Base-by-base conservation (phyloP, 192 early-diverging fungal species). In the Coemansia sp. region DNA sequence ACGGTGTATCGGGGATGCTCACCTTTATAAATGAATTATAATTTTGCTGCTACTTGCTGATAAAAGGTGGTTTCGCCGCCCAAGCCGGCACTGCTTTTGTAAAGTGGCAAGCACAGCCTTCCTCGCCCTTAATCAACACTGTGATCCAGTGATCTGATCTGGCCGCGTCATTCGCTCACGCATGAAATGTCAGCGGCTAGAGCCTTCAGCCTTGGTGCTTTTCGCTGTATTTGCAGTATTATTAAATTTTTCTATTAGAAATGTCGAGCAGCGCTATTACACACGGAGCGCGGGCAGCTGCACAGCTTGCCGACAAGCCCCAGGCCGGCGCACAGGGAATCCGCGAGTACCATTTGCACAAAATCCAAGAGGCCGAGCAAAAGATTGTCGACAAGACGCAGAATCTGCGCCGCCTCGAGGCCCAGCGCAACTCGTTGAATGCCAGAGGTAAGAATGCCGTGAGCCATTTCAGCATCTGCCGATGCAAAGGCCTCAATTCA, bases 371-470 rank as follows among this genome's bases (percentile, higher is more conserved):
- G 65, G 86, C 92, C 7, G 96, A 98, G 70, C 87, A 90, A 43
- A 85, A 89, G 61, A 95, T 91, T 83, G 88, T 91, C 60, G 85
- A 90, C 67, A 95, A 92, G 83, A 91, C 94, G 10, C 95, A 96
- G 78, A 96, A 99, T 83, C 85, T 99, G 68, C 87, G 95, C 52
- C 95, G 97, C 77, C 87, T 99, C 28, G 97, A 99, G 85, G 97
- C 97, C 4, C 97, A 99, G 80, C 88, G 97, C 58, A 99, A 99
- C 80, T 90, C 93, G 63, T 83, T 99, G 61, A 99, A 99, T 64
- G 89, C 95, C 18, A 95, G 95, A 88, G 91, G 91, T 90, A 88
- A 61, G 63, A 10, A 21, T 8, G 23, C 14, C 12, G 8, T 33
- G 31, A 9, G 18, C 33, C 11, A 12, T 34, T n/a, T 21, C 25